These are phyloP conservation scores for Podaxis sp. DNA, from an alignment of 768 basidiomycete genomes.

Conservation along the genomic window DNA sequence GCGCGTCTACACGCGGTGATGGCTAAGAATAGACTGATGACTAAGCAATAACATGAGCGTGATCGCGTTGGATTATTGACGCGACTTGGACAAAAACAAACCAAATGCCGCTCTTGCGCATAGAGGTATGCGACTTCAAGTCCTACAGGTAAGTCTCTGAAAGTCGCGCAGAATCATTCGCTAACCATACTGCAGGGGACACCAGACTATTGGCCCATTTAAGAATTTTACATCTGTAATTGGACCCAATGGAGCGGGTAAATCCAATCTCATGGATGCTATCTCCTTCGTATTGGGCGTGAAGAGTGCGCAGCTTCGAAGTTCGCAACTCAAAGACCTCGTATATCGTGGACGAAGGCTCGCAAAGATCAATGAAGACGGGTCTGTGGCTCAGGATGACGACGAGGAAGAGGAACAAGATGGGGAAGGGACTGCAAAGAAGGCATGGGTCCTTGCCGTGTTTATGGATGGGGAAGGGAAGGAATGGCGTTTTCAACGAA, in stretches of 20 bases:
- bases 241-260: conserved; percentile 98
- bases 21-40: neutral
- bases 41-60: conserved; percentile 2
- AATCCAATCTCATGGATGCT: conserved; percentile 99
- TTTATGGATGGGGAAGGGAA: conserved; percentile 74
- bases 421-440: conserved; percentile 84
- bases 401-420: conserved; percentile 47
- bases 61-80: conserved; percentile 9
- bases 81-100: conserved; percentile 4
- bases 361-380: conserved; percentile 46
- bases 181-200: conserved; percentile 44
- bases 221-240: conserved; percentile 94
- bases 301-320: conserved; percentile 89
- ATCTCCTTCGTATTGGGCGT: conserved; percentile 98
- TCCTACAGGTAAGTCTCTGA: conserved; percentile 66
- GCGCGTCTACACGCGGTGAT: neutral
- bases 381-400: conserved; percentile 43
- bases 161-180: neutral
- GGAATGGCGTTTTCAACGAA: conserved; percentile 90
- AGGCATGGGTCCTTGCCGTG: conserved; percentile 95
- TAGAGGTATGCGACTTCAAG: conserved; percentile 96
- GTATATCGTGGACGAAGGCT: conserved; percentile 89
- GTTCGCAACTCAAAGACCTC: conserved; percentile 91
- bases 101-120: conserved; percentile 74
- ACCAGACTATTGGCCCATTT: conserved; percentile 89